Conservation (phyloP, 208 protist genomes). For the Leishmania mexicana region DNA sequence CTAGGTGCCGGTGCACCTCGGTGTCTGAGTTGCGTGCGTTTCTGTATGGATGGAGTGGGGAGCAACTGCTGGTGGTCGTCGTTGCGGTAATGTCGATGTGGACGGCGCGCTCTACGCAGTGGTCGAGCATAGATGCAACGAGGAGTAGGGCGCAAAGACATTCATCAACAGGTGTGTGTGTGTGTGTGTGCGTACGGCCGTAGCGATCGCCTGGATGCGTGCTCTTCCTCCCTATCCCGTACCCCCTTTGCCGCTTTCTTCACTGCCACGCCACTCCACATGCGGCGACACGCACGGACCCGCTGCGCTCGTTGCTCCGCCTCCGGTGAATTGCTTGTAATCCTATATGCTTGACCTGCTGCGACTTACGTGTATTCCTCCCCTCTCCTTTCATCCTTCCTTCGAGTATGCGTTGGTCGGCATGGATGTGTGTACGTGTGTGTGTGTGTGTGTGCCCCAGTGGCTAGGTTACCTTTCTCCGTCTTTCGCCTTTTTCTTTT, state of each 20-base stretch:
- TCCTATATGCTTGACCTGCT: neutral
- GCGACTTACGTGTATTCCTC: neutral
- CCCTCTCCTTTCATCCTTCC: neutral
- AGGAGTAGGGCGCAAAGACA: constrained; percentile 9
- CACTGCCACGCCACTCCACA: neutral
- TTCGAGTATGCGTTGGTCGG: neutral
- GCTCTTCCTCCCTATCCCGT: neutral
- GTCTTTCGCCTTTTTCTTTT: neutral
- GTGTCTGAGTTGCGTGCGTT: neutral
- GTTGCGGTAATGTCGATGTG: neutral
- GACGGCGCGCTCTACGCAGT: neutral
- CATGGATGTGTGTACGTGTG: constrained; percentile 1
- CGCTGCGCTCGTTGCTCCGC: neutral
- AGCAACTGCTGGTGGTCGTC: too few species aligned
- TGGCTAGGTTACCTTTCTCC: neutral
- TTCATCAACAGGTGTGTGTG: neutral
- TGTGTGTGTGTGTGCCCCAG: neutral
- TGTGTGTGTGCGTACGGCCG: neutral
- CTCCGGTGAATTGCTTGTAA: neutral
- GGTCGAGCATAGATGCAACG: neutral
- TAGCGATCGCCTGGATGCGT: neutral
- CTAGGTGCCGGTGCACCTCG: neutral
- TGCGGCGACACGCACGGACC: neutral
- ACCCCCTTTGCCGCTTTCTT: neutral
- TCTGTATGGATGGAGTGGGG: neutral